Percentiles rank a stretch among this genome's conserved stretches.
Conservation (phyloP, 257 asterid genomes). For the Coffea canephora region DNA sequence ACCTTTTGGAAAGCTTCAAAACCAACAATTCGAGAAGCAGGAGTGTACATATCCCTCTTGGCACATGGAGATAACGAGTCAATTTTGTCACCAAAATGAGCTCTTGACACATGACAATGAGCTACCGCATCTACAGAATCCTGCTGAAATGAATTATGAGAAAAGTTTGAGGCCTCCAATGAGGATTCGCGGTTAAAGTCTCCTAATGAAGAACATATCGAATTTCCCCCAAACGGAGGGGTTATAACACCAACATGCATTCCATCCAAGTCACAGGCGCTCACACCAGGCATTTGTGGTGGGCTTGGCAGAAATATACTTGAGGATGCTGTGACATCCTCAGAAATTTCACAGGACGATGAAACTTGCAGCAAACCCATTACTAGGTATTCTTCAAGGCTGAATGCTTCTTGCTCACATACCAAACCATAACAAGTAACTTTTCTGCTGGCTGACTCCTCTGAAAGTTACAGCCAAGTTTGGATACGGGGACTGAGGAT, state of each 20-base stretch:
- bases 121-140: slow-evolving; percentile 26
- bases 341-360: slow-evolving; percentile 39
- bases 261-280: slow-evolving; percentile 33
- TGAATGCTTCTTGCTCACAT: neutral
- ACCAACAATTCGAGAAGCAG: slow-evolving; percentile 61
- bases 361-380: slow-evolving; percentile 77
- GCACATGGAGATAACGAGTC: slow-evolving; percentile 31
- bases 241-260: slow-evolving; percentile 26
- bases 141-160: slow-evolving; percentile 25
- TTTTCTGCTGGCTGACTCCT: neutral
- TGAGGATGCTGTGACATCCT: slow-evolving; percentile 29
- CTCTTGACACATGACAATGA: slow-evolving; percentile 21
- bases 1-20: slow-evolving; percentile 39
- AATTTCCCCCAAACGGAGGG: slow-evolving; percentile 28
- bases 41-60: slow-evolving; percentile 35
- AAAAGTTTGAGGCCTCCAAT: slow-evolving; percentile 27
- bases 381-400: slow-evolving; percentile 10
- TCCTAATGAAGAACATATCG: slow-evolving; percentile 37
- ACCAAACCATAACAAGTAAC: neutral
- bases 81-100: slow-evolving; percentile 21
- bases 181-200: slow-evolving; percentile 42
- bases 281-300: slow-evolving; percentile 28
- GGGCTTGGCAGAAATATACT: slow-evolving; percentile 30
- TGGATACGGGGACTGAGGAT: neutral
- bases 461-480: neutral